phyloP scores from a whole-genome alignment of 495 filamentous ascomycete genomes.

The Aspergillus sparsus region DNA sequence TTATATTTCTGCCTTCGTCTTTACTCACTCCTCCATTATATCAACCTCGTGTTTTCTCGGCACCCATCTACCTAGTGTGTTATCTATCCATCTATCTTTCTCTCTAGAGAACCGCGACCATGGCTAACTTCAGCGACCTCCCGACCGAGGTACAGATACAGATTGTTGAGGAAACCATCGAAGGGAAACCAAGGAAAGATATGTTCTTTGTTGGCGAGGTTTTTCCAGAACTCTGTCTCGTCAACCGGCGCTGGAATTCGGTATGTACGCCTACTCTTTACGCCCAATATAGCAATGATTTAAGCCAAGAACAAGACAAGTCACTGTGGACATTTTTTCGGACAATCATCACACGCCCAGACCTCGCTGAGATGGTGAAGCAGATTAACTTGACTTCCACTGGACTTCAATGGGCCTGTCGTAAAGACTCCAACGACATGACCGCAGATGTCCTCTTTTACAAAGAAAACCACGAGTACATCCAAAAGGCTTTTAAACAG shows the following conservation, averaged over 20 bases:
- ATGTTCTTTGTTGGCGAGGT: background rate
- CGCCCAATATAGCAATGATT: background rate
- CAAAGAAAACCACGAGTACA: background rate
- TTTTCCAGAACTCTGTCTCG: background rate
- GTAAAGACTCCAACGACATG: no score
- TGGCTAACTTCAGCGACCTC: background rate
- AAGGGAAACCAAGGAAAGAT: background rate
- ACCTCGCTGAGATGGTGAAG: background rate
- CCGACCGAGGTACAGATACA: background rate
- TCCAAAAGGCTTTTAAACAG: background rate
- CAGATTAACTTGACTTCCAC: background rate
- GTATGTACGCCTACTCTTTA: background rate
- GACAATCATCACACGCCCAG: slow-evolving; percentile 6
- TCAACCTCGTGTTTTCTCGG: background rate
- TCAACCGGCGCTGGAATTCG: background rate
- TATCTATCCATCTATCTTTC: background rate
- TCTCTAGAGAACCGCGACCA: background rate
- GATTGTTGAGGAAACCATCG: background rate
- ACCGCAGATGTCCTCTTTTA: background rate
- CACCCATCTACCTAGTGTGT: background rate
- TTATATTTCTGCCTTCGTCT: background rate
- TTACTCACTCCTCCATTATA: background rate
- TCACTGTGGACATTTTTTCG: background rate
- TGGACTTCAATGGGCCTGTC: background rate
- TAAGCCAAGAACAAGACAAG: no score